Conservation (phyloP, 192 early-diverging fungal species). For the Pilaira anomala region DNA sequence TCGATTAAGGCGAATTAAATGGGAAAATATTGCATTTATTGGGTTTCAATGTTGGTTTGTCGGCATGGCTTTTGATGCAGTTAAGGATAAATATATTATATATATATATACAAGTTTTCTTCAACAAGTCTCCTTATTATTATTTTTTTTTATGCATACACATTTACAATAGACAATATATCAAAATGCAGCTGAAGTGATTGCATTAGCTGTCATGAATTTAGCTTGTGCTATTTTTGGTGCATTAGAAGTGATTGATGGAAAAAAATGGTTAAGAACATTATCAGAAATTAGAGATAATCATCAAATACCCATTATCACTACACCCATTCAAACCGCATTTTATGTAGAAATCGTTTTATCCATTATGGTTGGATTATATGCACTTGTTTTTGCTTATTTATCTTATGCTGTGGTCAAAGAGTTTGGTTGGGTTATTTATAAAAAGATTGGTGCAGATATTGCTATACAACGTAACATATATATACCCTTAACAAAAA, state of each 20-base stretch:
- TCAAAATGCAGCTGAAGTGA: conserved; percentile 41
- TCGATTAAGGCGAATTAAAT: conserved; percentile 32
- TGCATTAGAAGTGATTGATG: conserved; percentile 32
- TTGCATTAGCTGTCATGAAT: conserved; percentile 31
- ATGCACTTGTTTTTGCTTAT: conserved; percentile 27
- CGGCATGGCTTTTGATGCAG: conserved; percentile 39
- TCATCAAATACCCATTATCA: not conserved
- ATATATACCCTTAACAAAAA: not conserved
- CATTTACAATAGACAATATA: conserved; percentile 36
- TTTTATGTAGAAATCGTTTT: conserved; percentile 32
- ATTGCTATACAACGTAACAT: conserved; percentile 49
- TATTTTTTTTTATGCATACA: too few relatives aligned
- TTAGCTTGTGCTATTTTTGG: conserved; percentile 33
- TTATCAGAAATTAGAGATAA: conserved; percentile 3
- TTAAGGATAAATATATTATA: conserved; percentile 3
- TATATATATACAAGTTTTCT: not conserved
- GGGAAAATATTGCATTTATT: conserved; percentile 41
- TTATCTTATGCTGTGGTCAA: conserved; percentile 25
- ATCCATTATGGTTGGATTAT: conserved; percentile 20
- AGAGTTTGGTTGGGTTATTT: conserved; percentile 54
- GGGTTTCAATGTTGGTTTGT: conserved; percentile 38
- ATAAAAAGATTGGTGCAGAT: conserved; percentile 65
- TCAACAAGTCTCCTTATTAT: not conserved
- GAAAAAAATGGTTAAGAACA: conserved; percentile 23
- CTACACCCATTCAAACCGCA: conserved; percentile 23